Base-by-base conservation (phyloP, 805 yeast genomes). In the Kodamaea sagamina region DNA sequence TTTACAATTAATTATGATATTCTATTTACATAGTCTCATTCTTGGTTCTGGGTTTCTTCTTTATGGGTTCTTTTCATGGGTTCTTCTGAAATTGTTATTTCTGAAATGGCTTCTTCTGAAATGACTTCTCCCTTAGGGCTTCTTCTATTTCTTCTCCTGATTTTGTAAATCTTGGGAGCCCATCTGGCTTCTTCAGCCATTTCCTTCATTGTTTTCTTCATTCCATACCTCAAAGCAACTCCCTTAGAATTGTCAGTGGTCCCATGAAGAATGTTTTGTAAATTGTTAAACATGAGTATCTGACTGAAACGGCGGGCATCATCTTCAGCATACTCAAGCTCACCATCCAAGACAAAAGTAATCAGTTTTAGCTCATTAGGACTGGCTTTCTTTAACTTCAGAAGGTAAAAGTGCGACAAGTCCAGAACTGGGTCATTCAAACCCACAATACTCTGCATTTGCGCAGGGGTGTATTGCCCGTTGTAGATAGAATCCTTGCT, bases 351-450 rank as follows among this genome's bases (percentile, higher is more conserved):
- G 3, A 43, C 47, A 37, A 53, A 49, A 6, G 52, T 15, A 1
- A 52, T 65, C 36, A 54, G 62, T 26, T 43, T 55, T 40, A 52
- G 56, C 39, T 50, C 36, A 7, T 42, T 36, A 8, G 43, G 25
- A 11, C 44, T 37, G 7, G 43, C 17, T 2, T 22, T 19, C 11
- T 12, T 25, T 4, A 54, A 39, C 40, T 50, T 61, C 8, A 42
- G 39, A 13, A 57, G 25, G 37, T 55, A 61, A 13, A 53, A 50
- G 11, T 34, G 26, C 4, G 50, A 32, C 24, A 61, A 48, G 39
- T 59, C 63, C 17, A 40, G 47, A 17, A 42, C 29, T 11, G 63
- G 59, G 24, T 55, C 55, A 11, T 46, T 41, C 2, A 60, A 46
- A 12, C 62, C 63, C 6, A 49, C 17, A 13, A 55, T 45, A 13